A percentile compares a stretch with the other conserved stretches of the same genome.
phyloP scores from a whole-genome alignment of 441 rosid species.

The Pelargonium fulgidum region DNA sequence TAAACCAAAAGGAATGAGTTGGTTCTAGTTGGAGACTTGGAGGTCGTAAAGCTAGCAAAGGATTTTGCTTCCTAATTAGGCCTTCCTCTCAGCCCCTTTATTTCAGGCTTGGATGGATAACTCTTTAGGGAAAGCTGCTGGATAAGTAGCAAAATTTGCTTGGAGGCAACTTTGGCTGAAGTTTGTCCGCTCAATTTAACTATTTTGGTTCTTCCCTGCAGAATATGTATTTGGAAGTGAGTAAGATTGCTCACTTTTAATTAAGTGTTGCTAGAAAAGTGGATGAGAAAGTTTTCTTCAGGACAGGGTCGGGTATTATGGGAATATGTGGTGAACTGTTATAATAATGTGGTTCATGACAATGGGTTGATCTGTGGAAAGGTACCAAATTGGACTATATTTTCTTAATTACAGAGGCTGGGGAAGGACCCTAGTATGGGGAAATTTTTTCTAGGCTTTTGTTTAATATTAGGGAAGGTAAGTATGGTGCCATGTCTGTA shows the following conservation, averaged over 20 bases:
- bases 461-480: not conserved
- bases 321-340: not conserved
- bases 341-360: not conserved
- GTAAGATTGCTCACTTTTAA: not conserved
- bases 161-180: not conserved
- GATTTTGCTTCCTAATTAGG: no score
- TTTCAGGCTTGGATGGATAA: no score
- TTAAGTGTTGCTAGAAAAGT: not conserved
- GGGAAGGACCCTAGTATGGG: not conserved
- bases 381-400: not conserved
- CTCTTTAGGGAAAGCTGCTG: not conserved
- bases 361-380: not conserved
- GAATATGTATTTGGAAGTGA: not conserved
- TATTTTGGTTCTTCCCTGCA: not conserved
- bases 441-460: not conserved
- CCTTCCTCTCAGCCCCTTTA: no score
- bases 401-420: not conserved
- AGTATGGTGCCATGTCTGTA: constrained; percentile 1
- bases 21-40: not conserved
- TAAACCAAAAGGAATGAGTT: not conserved
- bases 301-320: not conserved
- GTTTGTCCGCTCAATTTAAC: not conserved
- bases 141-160: not conserved
- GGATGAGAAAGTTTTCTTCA: not conserved
- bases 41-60: not conserved